These are phyloP conservation scores for Bombardia bombarda DNA, from an alignment of 495 filamentous ascomycete genomes.

Conservation along the genomic window DNA sequence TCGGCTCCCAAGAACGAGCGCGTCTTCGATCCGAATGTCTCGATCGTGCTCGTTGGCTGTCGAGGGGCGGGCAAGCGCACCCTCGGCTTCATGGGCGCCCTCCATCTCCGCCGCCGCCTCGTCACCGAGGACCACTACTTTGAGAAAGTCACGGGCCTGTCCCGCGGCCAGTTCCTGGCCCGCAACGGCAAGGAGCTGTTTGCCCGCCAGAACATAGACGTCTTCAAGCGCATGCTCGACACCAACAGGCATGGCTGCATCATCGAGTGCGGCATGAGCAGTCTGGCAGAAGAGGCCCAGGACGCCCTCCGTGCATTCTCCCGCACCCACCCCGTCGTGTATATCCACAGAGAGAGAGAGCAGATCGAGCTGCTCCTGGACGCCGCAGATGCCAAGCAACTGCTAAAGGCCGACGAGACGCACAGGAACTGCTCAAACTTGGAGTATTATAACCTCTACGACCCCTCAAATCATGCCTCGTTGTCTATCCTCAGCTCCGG, in stretches of 20 bases:
- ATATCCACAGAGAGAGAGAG: slow-evolving; percentile 61
- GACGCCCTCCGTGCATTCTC: slow-evolving; percentile 50
- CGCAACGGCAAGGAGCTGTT: slow-evolving; percentile 53
- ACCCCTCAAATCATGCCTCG: slow-evolving; percentile 24
- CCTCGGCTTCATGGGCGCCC: slow-evolving; percentile 69
- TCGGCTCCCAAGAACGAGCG: slow-evolving; percentile 28
- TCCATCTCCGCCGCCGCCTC: slow-evolving; percentile 58
- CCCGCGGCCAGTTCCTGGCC: slow-evolving; percentile 51
- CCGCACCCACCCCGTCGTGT: slow-evolving; percentile 63
- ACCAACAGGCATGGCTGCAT: slow-evolving; percentile 56
- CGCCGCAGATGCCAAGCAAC: slow-evolving; percentile 47
- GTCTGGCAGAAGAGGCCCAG: slow-evolving; percentile 48
- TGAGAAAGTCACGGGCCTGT: slow-evolving; percentile 55
- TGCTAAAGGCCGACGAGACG: slow-evolving; percentile 41
- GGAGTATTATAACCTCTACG: slow-evolving; percentile 69
- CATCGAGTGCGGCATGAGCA: slow-evolving; percentile 59
- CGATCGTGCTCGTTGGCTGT: slow-evolving; percentile 67
- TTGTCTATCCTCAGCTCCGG: slow-evolving; percentile 19
- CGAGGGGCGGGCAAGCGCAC: slow-evolving; percentile 72
- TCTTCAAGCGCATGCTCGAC: slow-evolving; percentile 60
- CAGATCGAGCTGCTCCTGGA: slow-evolving; percentile 59
- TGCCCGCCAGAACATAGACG: slow-evolving; percentile 50
- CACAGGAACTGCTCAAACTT: slow-evolving; percentile 66
- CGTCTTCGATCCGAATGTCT: slow-evolving; percentile 53
- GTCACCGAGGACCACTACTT: slow-evolving; percentile 68